Evolutionary conservation across 2,329 filamentous ascomycete species (phyloP).

Genomic region (Ophiognomonia clavigignenti-juglandacearum): DNA sequence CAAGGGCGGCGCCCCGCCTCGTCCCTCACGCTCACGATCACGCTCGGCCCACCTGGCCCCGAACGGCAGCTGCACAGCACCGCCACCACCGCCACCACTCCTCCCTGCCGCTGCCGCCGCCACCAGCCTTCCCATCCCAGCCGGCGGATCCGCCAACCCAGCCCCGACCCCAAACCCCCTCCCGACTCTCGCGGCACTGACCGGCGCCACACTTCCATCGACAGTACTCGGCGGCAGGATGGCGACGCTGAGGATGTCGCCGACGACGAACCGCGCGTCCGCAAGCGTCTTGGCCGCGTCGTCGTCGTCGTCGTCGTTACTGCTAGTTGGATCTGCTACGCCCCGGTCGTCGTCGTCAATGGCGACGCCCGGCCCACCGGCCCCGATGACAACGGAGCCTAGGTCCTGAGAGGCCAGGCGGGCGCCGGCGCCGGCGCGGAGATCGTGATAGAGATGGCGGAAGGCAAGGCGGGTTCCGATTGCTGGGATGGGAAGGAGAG

Average conservation of each 20-base stretch:
- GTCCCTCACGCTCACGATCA: conserved; percentile 30
- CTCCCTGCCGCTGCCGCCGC: conserved; percentile 31
- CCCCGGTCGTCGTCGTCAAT: conserved; percentile 31
- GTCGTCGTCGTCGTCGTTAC: conserved; percentile 38
- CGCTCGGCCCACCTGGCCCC: conserved; percentile 28
- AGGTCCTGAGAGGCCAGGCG: conserved; percentile 75
- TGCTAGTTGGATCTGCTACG: conserved; percentile 23
- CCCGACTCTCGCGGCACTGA: conserved; percentile 43
- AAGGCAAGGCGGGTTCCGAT: conserved; percentile 84
- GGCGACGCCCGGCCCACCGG: conserved; percentile 42
- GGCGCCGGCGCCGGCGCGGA: conserved; percentile 30
- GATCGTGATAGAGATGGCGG: conserved; percentile 79
- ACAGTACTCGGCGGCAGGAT: conserved; percentile 71
- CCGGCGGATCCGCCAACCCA: conserved; percentile 18
- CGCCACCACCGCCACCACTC: background rate
- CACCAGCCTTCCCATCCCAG: background rate
- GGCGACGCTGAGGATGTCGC: conserved; percentile 82
- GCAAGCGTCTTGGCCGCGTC: conserved; percentile 69
- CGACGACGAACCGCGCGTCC: conserved; percentile 78
- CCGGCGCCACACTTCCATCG: conserved; percentile 63
- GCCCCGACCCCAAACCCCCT: conserved; percentile 32
- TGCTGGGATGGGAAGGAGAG: conserved; percentile 65
- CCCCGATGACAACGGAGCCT: conserved; percentile 75
- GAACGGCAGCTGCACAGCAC: too few relatives aligned
- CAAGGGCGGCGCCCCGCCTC: conserved; percentile 27